Conservation (phyloP, 2,329 filamentous ascomycete genomes). For the Ophiostoma montium region DNA sequence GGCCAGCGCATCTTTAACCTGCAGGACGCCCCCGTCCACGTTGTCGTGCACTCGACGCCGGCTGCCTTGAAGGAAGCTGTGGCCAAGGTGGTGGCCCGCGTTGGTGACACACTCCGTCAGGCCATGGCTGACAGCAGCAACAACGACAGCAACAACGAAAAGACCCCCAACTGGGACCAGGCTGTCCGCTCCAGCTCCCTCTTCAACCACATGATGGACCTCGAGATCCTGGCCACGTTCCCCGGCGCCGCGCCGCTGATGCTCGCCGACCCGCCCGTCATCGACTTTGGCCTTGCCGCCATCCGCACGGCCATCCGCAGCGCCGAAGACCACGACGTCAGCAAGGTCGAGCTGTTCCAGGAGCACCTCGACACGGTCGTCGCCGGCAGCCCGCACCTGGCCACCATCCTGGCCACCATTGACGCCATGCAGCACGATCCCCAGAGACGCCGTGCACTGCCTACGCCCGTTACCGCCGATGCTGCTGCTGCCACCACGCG, state of each 20-base stretch:
- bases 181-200: slow-evolving; percentile 11
- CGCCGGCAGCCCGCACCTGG: slow-evolving; percentile 11
- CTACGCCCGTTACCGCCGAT: neutral
- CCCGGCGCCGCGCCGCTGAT: slow-evolving; percentile 32
- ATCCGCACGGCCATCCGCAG: slow-evolving; percentile 11
- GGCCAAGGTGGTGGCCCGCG: slow-evolving; percentile 20
- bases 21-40: slow-evolving; percentile 9
- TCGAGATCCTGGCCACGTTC: slow-evolving; percentile 14
- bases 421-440: slow-evolving; percentile 11
- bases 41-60: slow-evolving; percentile 12
- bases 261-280: slow-evolving; percentile 34
- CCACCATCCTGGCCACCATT: slow-evolving; percentile 9
- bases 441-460: slow-evolving; percentile 5
- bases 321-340: slow-evolving; percentile 9
- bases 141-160: neutral
- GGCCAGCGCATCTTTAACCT: slow-evolving; percentile 12
- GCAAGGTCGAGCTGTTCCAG: slow-evolving; percentile 11
- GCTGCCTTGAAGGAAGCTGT: slow-evolving; percentile 22
- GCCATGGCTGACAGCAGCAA: neutral
- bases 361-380: slow-evolving; percentile 11
- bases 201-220: slow-evolving; percentile 13
- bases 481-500: neutral
- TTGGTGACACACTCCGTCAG: slow-evolving; percentile 4
- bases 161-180: slow-evolving; percentile 14
- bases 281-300: slow-evolving; percentile 67